Percentiles rank a stretch among this genome's conserved stretches.
Conservation (phyloP, 2,329 filamentous ascomycete genomes). For the Cladosporium sp. region DNA sequence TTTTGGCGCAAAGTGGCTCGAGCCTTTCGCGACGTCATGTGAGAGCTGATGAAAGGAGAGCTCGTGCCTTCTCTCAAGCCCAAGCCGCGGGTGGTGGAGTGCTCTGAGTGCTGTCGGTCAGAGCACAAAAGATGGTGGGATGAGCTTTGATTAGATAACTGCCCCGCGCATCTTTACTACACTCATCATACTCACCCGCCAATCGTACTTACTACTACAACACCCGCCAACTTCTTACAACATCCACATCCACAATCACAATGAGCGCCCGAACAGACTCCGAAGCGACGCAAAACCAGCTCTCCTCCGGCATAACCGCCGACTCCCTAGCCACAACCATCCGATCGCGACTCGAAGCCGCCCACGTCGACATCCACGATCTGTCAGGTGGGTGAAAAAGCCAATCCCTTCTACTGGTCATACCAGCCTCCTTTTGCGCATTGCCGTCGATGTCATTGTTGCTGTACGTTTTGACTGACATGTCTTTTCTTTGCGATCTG, state of each 20-base stretch:
- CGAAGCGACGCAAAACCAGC: conserved; percentile 48
- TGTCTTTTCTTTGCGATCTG: no score
- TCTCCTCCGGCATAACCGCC: conserved; percentile 62
- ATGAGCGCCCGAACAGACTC: conserved; percentile 43
- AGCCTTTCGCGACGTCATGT: conserved; percentile 1
- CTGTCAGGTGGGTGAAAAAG: conserved; percentile 66
- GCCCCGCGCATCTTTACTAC: no score
- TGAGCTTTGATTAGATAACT: no score
- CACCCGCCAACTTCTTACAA: not conserved
- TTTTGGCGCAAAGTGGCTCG: conserved; percentile 1
- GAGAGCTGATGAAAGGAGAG: no score
- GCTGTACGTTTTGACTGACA: not conserved
- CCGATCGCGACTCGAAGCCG: conserved; percentile 63
- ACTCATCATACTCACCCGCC: no score
- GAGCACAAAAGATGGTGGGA: no score
- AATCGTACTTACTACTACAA: no score
- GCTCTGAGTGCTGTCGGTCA: no score
- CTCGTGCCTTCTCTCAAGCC: no score
- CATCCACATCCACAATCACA: conserved; percentile 1
- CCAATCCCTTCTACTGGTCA: not conserved
- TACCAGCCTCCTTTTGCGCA: not conserved
- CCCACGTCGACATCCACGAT: conserved; percentile 82
- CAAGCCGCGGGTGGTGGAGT: no score
- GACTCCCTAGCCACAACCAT: conserved; percentile 65
- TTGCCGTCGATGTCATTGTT: not conserved